A percentile compares a stretch with the other conserved stretches of the same genome.
phyloP scores from a whole-genome alignment of 2,329 filamentous ascomycete genomes.

The Colletotrichum phormii region DNA sequence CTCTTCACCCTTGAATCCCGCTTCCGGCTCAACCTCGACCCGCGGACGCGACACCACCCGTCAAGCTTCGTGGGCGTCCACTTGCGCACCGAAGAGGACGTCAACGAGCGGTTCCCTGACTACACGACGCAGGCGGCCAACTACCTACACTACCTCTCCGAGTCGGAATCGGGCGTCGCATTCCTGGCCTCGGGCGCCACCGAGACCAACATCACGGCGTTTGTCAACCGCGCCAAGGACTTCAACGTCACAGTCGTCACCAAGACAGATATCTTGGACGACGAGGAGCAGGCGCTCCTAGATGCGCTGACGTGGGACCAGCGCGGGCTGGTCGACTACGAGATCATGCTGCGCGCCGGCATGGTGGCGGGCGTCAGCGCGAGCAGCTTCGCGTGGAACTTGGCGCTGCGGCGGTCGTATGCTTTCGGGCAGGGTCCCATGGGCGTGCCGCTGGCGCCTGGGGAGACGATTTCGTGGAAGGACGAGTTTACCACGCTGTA shows the following conservation, averaged over 20 bases:
- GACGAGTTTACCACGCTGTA: slow-evolving; percentile 48
- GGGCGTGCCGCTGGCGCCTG: slow-evolving; percentile 5
- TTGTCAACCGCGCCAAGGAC: slow-evolving; percentile 50
- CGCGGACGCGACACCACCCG: slow-evolving; percentile 39
- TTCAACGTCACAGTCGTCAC: slow-evolving; percentile 53
- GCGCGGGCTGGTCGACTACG: slow-evolving; percentile 62
- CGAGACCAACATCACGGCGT: slow-evolving; percentile 47
- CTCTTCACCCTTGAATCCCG: slow-evolving; percentile 48
- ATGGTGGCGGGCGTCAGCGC: slow-evolving; percentile 57
- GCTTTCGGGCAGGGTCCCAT: slow-evolving; percentile 40
- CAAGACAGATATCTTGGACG: slow-evolving; percentile 56
- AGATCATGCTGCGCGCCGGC: slow-evolving; percentile 57
- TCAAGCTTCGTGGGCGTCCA: slow-evolving; percentile 48
- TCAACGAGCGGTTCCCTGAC: slow-evolving; percentile 41
- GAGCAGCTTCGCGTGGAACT: slow-evolving; percentile 59
- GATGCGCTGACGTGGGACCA: slow-evolving; percentile 58
- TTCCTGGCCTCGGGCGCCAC: slow-evolving; percentile 58
- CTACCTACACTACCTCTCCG: slow-evolving; percentile 44
- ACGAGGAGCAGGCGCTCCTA: slow-evolving; percentile 48
- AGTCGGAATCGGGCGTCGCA: slow-evolving; percentile 45
- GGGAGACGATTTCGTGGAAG: slow-evolving; percentile 44
- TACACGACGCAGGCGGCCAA: slow-evolving; percentile 48
- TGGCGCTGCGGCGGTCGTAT: slow-evolving; percentile 53
- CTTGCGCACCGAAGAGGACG: slow-evolving; percentile 50
- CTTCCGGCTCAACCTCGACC: slow-evolving; percentile 42